Conservation (phyloP, 768 basidiomycete species). For the Dioszegia crocea region DNA sequence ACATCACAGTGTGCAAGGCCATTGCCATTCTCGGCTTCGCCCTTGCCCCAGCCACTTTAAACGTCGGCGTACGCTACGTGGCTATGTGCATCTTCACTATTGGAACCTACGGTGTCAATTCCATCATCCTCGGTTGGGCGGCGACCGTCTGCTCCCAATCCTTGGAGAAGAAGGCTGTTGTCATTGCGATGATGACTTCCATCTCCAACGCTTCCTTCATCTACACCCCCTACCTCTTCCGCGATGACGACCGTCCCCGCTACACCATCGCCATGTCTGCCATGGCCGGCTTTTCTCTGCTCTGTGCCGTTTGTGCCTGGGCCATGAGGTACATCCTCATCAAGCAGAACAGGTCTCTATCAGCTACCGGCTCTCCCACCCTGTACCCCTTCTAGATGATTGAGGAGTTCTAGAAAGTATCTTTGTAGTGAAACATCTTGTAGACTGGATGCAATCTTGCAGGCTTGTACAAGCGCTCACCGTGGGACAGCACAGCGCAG, state of each 20-base stretch:
- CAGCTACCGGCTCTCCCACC: slow-evolving; percentile 9
- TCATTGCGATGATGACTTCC: slow-evolving; percentile 18
- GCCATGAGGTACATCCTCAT: slow-evolving; percentile 10
- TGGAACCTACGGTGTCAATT: slow-evolving; percentile 18
- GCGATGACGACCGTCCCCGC: slow-evolving; percentile 9
- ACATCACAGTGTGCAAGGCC: slow-evolving; percentile 22
- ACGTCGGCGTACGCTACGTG: slow-evolving; percentile 20
- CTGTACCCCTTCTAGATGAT: slow-evolving; percentile 15
- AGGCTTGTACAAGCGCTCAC: no score
- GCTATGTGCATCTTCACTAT: slow-evolving; percentile 19
- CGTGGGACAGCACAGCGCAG: no score
- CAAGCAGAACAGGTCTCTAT: slow-evolving; percentile 8
- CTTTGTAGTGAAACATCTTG: no score
- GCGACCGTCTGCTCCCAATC: slow-evolving; percentile 14
- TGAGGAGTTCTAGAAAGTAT: no score
- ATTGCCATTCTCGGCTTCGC: slow-evolving; percentile 23
- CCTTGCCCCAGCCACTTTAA: slow-evolving; percentile 18
- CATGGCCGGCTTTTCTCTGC: slow-evolving; percentile 14
- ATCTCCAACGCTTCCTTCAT: slow-evolving; percentile 21
- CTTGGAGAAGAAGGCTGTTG: slow-evolving; percentile 17
- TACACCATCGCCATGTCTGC: slow-evolving; percentile 21
- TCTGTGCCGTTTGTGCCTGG: slow-evolving; percentile 12
- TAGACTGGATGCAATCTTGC: no score
- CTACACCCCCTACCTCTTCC: slow-evolving; percentile 21
- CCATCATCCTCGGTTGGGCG: slow-evolving; percentile 18